A percentile compares a stretch with the other conserved stretches of the same genome.
Evolutionary conservation across 768 basidiomycete species (phyloP).

Genomic region (Sutorius australiensis): DNA sequence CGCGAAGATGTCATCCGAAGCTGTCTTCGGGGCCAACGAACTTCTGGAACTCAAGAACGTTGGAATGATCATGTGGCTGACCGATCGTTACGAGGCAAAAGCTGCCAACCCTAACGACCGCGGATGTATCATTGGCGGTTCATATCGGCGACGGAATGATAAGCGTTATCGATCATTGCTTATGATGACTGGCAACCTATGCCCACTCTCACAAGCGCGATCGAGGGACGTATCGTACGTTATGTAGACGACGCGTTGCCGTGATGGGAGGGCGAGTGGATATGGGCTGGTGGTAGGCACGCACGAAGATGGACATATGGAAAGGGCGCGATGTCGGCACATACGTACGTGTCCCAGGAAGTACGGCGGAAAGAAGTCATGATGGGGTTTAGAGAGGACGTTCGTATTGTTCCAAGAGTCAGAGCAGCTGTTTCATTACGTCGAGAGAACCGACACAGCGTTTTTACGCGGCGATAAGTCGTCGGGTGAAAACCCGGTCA

Average conservation of each 20-base stretch:
- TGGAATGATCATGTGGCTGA: no score
- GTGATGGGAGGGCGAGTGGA: constrained; percentile 4
- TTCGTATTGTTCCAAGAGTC: background rate
- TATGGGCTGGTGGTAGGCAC: background rate
- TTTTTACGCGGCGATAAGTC: constrained; percentile 6
- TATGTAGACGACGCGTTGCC: constrained; percentile 7
- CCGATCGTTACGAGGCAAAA: background rate
- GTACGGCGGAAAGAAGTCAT: background rate
- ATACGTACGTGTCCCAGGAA: background rate
- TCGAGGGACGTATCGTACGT: constrained; percentile 4
- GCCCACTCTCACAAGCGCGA: background rate
- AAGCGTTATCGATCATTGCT: constrained; percentile 6
- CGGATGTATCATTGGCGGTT: background rate
- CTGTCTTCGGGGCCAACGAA: background rate
- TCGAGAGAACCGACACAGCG: background rate
- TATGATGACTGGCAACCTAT: constrained; percentile 1
- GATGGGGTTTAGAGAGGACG: constrained; percentile 2
- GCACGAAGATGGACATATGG: background rate
- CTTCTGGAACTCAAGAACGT: background rate
- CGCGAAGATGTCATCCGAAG: background rate
- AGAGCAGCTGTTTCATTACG: constrained; percentile 13
- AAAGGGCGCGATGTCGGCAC: background rate
- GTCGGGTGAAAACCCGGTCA: background rate
- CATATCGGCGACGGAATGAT: constrained; percentile 1
- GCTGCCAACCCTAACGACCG: background rate